These are phyloP conservation scores for Hordeum marinum DNA, from an alignment of 176 grass and related monocot genomes.

Conservation along the genomic window DNA sequence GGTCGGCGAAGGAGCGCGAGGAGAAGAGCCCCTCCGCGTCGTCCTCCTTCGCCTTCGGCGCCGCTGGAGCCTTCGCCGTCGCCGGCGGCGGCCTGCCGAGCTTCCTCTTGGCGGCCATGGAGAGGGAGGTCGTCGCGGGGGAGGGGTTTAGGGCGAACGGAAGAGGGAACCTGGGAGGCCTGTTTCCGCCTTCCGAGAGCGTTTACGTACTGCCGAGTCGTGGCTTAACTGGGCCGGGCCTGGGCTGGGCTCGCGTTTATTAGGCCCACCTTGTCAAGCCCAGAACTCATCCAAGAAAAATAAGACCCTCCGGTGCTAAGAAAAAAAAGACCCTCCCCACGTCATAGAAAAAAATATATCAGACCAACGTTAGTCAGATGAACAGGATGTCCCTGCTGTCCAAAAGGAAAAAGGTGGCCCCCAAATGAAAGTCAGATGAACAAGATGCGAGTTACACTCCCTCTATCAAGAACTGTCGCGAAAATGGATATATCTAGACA, in stretches of 20 bases:
- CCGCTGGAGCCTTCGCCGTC: neutral
- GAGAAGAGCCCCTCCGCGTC: slow-evolving; percentile 47
- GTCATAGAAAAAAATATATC: too few relatives aligned
- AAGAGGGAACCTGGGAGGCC: neutral
- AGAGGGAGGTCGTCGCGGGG: neutral
- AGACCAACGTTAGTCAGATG: too few relatives aligned
- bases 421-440: too few relatives aligned
- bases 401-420: too few relatives aligned
- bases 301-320: too few relatives aligned
- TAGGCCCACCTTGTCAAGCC: neutral
- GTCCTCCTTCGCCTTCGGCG: neutral
- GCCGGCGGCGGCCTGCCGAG: slow-evolving; percentile 17
- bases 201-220: neutral
- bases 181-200: neutral
- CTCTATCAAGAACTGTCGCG: too few relatives aligned
- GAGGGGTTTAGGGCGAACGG: neutral
- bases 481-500: too few relatives aligned
- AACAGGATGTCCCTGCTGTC: too few relatives aligned
- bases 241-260: neutral
- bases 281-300: too few relatives aligned
- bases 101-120: slow-evolving; percentile 38
- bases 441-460: too few relatives aligned
- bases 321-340: too few relatives aligned
- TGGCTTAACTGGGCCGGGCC: neutral
- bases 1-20: slow-evolving; percentile 63